A percentile compares a stretch with the other conserved stretches of the same genome.
Evolutionary conservation across 495 filamentous ascomycete species (phyloP).

Genomic region (Beverwykella pulmonaria): DNA sequence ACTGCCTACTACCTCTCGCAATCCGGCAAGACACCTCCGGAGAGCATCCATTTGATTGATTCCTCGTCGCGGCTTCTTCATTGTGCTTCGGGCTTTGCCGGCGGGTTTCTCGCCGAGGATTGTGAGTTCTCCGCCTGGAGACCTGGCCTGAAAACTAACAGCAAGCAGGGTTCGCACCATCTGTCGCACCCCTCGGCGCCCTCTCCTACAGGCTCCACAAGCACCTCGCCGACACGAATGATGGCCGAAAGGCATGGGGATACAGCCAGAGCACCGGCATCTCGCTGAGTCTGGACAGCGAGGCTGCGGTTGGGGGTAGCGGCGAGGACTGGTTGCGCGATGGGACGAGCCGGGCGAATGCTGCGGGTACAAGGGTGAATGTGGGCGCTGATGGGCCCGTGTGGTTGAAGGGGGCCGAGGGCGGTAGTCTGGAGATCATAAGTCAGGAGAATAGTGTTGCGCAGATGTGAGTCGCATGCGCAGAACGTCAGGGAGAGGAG

Average conservation of each 20-base stretch:
- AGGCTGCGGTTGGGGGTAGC: conserved; percentile 39
- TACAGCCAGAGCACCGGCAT: conserved; percentile 64
- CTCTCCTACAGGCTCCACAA: conserved; percentile 72
- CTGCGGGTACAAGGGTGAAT: conserved; percentile 47
- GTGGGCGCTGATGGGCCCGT: conserved; percentile 48
- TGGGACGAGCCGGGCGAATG: conserved; percentile 65
- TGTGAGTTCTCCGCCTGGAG: conserved; percentile 47
- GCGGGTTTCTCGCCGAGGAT: conserved; percentile 73
- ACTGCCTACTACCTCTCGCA: conserved; percentile 75
- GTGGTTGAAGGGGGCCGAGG: conserved; percentile 62
- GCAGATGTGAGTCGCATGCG: conserved; percentile 58
- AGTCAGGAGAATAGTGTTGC: conserved; percentile 64
- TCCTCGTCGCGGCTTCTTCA: conserved; percentile 65
- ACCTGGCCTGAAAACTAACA: neutral
- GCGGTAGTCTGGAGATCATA: conserved; percentile 62
- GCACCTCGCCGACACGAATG: conserved; percentile 58
- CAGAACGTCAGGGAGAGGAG: conserved; percentile 14
- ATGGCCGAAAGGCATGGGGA: conserved; percentile 67
- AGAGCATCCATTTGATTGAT: conserved; percentile 71
- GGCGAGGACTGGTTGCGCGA: conserved; percentile 61
- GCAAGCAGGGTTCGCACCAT: conserved; percentile 46
- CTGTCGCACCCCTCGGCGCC: conserved; percentile 59
- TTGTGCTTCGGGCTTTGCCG: conserved; percentile 72
- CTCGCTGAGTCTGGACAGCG: conserved; percentile 54
- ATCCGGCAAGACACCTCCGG: conserved; percentile 50